Percentiles rank a stretch among this genome's conserved stretches.
phyloP scores from a whole-genome alignment of 192 early-diverging fungal species.

The Jimgerdemannia lactiflua region DNA sequence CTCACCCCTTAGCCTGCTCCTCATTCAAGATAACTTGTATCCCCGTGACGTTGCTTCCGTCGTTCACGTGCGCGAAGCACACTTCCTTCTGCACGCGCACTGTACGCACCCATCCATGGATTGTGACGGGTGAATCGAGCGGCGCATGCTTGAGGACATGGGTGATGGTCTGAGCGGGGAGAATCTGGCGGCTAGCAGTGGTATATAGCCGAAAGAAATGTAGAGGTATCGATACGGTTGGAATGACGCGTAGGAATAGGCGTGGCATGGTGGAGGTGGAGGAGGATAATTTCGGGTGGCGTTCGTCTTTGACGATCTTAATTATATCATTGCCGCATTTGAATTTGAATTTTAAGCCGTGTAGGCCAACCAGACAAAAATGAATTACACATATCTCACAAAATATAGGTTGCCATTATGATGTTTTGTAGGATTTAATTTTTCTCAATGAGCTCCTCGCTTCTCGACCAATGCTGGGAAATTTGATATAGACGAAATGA shows the following conservation, averaged over 20 bases:
- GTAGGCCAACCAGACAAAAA: too few species aligned
- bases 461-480: too few species aligned
- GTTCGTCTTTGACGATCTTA: too few species aligned
- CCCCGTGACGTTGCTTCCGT: conserved; percentile 69
- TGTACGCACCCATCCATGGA: conserved; percentile 83
- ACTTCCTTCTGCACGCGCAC: conserved; percentile 76
- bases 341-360: too few species aligned
- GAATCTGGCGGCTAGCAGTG: background rate
- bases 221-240: background rate
- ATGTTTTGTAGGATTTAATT: too few species aligned
- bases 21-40: conserved; percentile 64
- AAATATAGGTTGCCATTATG: too few species aligned
- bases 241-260: background rate
- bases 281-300: too few species aligned
- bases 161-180: background rate
- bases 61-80: conserved; percentile 75
- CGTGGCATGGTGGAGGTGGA: background rate
- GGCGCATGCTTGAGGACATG: background rate
- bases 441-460: too few species aligned
- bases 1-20: conserved; percentile 55
- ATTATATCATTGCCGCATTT: too few species aligned
- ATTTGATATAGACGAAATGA: too few species aligned
- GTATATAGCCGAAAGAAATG: background rate
- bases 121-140: background rate
- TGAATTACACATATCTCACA: too few species aligned